A percentile compares a stretch with the other conserved stretches of the same genome.
These are phyloP conservation scores for Puccinia coronata DNA, from an alignment of 1,284 basidiomycete genomes.

Conservation along the genomic window DNA sequence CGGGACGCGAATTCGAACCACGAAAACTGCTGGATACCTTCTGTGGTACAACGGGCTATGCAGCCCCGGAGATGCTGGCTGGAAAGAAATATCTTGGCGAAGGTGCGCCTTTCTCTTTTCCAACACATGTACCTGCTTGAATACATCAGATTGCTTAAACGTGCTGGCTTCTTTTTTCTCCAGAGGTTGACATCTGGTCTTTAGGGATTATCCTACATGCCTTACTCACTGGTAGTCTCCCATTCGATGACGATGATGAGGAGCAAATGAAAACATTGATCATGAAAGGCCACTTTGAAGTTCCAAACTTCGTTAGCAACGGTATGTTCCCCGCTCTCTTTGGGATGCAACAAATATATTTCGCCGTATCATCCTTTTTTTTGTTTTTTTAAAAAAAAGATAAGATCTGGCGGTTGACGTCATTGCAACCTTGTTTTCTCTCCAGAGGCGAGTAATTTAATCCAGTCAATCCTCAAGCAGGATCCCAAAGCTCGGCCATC, in stretches of 20 bases:
- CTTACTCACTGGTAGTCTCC: constrained; percentile 82
- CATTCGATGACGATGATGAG: constrained; percentile 97
- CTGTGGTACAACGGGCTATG: constrained; percentile 97
- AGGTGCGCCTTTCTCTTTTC: constrained; percentile 63
- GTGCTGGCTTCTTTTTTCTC: constrained; percentile 91
- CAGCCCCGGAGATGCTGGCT: constrained; percentile 95
- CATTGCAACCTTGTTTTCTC: neutral
- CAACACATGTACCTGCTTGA: constrained; percentile 67
- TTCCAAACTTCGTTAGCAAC: constrained; percentile 83
- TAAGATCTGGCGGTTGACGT: neutral
- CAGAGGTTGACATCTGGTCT: constrained; percentile 92
- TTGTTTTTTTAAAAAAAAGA: no score
- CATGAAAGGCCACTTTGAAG: constrained; percentile 81
- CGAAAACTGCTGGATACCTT: constrained; percentile 83
- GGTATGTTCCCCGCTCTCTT: constrained; percentile 63
- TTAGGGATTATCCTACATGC: constrained; percentile 96
- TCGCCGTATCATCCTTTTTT: neutral
- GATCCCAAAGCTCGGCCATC: constrained; percentile 75
- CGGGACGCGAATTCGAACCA: constrained; percentile 81
- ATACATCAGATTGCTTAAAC: neutral
- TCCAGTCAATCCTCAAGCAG: constrained; percentile 75
- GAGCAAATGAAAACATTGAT: constrained; percentile 82
- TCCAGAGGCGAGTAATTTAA: constrained; percentile 77
- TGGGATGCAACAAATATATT: constrained; percentile 50
- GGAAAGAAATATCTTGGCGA: constrained; percentile 81